Conservation (phyloP, 2,329 filamentous ascomycete species). For the Stenocarpella maydis region DNA sequence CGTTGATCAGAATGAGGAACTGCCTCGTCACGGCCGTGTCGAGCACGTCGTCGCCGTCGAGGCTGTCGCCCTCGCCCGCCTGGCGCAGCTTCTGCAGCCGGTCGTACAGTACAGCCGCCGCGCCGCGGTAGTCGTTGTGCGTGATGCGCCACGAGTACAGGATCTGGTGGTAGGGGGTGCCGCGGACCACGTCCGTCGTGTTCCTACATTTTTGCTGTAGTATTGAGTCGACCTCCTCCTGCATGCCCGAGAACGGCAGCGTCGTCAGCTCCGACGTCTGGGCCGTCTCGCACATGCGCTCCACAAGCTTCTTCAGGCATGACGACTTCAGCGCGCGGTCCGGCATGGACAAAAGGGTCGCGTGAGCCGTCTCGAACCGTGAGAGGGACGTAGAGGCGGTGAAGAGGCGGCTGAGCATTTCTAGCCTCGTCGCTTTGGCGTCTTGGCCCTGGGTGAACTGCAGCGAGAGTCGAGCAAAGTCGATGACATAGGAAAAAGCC, state of each 20-base stretch:
- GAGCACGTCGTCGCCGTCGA: conserved; percentile 62
- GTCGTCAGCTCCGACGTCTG: conserved; percentile 73
- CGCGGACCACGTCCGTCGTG: conserved; percentile 69
- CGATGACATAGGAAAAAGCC: conserved; percentile 80
- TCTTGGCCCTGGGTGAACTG: conserved; percentile 61
- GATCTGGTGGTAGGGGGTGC: conserved; percentile 83
- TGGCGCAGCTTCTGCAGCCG: conserved; percentile 68
- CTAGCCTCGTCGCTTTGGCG: conserved; percentile 60
- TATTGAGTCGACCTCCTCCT: conserved; percentile 80
- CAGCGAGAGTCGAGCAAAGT: conserved; percentile 81
- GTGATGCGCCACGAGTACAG: conserved; percentile 91
- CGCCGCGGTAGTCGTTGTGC: conserved; percentile 85
- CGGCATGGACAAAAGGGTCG: conserved; percentile 76
- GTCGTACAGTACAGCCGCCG: conserved; percentile 69
- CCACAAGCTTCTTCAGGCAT: conserved; percentile 74
- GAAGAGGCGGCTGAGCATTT: conserved; percentile 86
- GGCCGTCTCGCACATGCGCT: conserved; percentile 73
- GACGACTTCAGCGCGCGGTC: conserved; percentile 76
- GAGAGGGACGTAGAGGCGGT: conserved; percentile 80
- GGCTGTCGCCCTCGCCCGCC: conserved; percentile 65
- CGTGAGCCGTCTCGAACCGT: conserved; percentile 84
- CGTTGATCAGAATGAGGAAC: conserved; percentile 92
- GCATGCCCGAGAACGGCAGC: conserved; percentile 81
- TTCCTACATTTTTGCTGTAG: conserved; percentile 76
- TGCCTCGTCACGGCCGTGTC: conserved; percentile 75